Base-by-base conservation (phyloP, 257 asterid genomes). In the Solanum appendiculatum region DNA sequence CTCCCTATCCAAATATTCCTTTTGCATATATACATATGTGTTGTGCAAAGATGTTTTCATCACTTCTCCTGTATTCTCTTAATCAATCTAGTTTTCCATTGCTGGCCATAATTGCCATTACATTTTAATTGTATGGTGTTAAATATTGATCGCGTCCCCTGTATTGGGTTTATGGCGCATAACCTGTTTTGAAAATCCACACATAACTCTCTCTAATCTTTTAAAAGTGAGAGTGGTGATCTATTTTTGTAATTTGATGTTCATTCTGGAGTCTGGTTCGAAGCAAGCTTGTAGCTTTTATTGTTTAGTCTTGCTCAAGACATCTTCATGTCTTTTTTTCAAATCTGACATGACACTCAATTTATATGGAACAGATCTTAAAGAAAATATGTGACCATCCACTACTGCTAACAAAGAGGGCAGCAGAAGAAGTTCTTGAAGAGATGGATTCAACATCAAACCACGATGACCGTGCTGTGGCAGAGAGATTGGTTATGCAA, bases 341-440 rank as follows among this genome's bases (percentile, higher is more conserved):
- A 81, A 63, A 85, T 73, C 48, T 86, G 36, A 13, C 16, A 69
- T 72, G 60, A 25, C 37, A 66, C 48, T 5, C 75, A 69, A 51
- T 88, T 73, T 60, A 78, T 85, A 86, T 87, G 25, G 86, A 83
- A 74, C 94, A 95, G 99, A 96, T 96, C 88, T 75, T 97, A 91
- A 97, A 97, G 90, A 97, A 97, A 90, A 95, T 95, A 88, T 97
- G 99, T 68, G 99, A 97, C 85, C 99, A 97, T 91, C 99, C 99
- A 36, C 95, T 94, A 84, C 90, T 97, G 63, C 90, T 97, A 90
- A 97, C 99, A 44, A 97, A 97, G 93, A 91, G 98, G 93, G 99
- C 99, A 85, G 99, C 98, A 72, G 98, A 94, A 91, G 99, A 95
- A 89, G 96, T 97, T 84, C 89, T 97, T n/a, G 99, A 97, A 91